Base-by-base conservation (phyloP, 2,329 filamentous ascomycete species). In the Ophiostoma quercus region DNA sequence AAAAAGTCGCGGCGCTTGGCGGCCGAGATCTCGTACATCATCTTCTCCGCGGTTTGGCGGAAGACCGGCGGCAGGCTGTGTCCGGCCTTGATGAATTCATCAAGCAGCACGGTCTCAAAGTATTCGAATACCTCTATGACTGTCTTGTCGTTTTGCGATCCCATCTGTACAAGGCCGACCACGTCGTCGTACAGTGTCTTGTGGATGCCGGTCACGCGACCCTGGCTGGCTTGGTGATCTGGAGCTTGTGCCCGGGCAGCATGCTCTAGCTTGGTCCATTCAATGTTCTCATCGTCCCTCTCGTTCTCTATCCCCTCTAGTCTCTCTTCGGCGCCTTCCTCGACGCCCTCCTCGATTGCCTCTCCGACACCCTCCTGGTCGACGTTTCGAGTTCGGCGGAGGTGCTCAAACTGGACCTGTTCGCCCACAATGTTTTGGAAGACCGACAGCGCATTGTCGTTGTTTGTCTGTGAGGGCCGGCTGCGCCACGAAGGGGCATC, bases 1-100 rank as follows among this genome's bases (percentile, higher is more conserved):
- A 74, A 71, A 47, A 78, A 77, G 69, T 79, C 75, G 1, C 70
- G 70, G 54, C 75, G 73, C 71, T 80, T 81, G 54, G 77, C 78
- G 5, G 68, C 68, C 34, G 76, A 72, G 7, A 81, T 72, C 47
- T 75, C 76, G 14, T 75, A 70, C 72, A 82, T 72, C 19, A 81
- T 69, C 37, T 72, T 71, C 12, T 73, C 73, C 3, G 77, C 74
- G 22, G 77, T 74, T 39, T 70, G 74, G 32, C 73, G 73, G 69
- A 80, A 78, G n/a, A 78, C 75, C 57, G 74, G 71, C 16, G 79
- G 77, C 22, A 79, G 71, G 16, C 72, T 69, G 22, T 74, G 71
- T 32, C 72, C 73, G 8, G 74, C 70, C 6, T 73, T 29, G 14
- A 60, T 71, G 57, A 80, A 71, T 34, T 73, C 73, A 12, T 79